Evolutionary conservation across 73 alveolate genomes (phyloP).

Genomic region (Paramecium bursaria): DNA sequence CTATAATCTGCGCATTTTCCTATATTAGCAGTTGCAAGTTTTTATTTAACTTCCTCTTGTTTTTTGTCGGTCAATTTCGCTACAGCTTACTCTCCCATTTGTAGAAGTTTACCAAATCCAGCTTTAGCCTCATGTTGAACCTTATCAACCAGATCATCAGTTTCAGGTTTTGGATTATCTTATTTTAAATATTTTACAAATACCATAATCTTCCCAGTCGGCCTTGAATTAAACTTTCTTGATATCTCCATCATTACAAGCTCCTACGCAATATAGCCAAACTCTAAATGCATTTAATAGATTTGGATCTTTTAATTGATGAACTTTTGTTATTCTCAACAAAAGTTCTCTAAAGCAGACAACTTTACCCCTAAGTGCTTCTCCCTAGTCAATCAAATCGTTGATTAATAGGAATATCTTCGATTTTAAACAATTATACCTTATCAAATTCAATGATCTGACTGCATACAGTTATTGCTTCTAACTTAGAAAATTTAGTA

Average conservation of each 20-base stretch:
- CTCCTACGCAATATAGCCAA: not conserved
- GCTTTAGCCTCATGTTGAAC: too few relatives aligned
- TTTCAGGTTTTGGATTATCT: not conserved
- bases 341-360: not conserved
- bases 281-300: not conserved
- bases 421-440: not conserved
- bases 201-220: not conserved
- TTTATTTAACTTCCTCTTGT: not conserved
- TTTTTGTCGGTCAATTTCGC: not conserved
- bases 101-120: too few relatives aligned
- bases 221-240: not conserved
- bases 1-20: not conserved
- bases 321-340: not conserved
- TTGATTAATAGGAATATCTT: not conserved
- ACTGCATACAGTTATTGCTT: not conserved
- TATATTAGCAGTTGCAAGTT: not conserved
- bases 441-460: not conserved
- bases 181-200: too few relatives aligned
- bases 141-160: too few relatives aligned
- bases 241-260: not conserved
- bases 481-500: too few relatives aligned
- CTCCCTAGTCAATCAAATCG: not conserved
- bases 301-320: not conserved
- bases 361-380: not conserved
- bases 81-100: not conserved